Evolutionary conservation across 331 rosid genomes (phyloP).

Genomic region (Stylosanthes scabra): DNA sequence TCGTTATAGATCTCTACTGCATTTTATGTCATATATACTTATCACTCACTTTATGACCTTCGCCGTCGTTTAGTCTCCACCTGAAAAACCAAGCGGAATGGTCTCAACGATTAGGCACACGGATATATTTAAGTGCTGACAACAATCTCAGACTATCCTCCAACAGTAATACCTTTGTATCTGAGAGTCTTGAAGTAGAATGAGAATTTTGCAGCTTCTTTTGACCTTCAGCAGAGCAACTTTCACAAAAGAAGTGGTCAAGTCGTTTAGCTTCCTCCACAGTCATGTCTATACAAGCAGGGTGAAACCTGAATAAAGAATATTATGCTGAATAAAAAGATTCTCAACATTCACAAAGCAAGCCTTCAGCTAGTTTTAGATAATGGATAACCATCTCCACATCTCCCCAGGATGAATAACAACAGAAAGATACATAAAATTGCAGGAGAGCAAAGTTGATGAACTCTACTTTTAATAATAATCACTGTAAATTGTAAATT

Average conservation of each 20-base stretch:
- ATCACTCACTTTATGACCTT: slow-evolving; percentile 54
- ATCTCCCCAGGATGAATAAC: slow-evolving; percentile 23
- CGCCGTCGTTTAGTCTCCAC: slow-evolving; percentile 97
- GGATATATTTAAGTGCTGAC: slow-evolving; percentile 33
- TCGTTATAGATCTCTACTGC: slow-evolving; percentile 50
- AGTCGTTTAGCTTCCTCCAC: slow-evolving; percentile 91
- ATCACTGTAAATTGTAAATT: slow-evolving; percentile 2
- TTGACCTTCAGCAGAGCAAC: slow-evolving; percentile 90
- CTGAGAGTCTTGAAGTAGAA: slow-evolving; percentile 65
- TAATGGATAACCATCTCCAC: neutral
- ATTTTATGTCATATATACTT: slow-evolving; percentile 35
- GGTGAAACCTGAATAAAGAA: slow-evolving; percentile 95
- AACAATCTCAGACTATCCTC: slow-evolving; percentile 18
- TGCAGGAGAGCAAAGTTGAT: slow-evolving; percentile 1
- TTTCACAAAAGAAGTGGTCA: slow-evolving; percentile 92
- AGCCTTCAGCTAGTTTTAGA: neutral
- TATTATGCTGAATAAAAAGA: slow-evolving; percentile 43
- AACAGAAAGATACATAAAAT: neutral
- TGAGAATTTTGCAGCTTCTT: slow-evolving; percentile 86
- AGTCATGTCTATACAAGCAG: slow-evolving; percentile 98
- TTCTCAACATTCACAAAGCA: slow-evolving; percentile 19
- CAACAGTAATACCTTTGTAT: slow-evolving; percentile 73
- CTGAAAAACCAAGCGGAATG: slow-evolving; percentile 52
- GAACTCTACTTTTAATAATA: slow-evolving; percentile 1
- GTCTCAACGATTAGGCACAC: slow-evolving; percentile 1